Evolutionary conservation across 441 rosid species (phyloP).

Genomic region (Mallotus repandus): DNA sequence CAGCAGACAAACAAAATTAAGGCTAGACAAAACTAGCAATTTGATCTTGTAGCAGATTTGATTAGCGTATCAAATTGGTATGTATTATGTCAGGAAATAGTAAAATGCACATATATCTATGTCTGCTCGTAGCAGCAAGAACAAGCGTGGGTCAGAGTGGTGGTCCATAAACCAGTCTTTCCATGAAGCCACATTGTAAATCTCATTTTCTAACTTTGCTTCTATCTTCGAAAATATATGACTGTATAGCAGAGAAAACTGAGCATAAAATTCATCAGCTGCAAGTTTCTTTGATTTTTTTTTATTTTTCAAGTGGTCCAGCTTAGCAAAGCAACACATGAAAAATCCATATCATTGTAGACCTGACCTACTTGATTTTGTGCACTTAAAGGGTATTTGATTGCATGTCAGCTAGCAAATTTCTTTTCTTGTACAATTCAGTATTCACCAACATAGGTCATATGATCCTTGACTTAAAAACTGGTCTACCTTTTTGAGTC

Average conservation of each 20-base stretch:
- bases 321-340: not conserved
- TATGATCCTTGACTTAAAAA: not conserved
- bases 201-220: constrained; percentile 1
- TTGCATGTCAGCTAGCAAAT: not conserved
- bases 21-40: no score
- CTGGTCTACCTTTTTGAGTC: not conserved
- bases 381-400: not conserved
- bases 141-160: not conserved
- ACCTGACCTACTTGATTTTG: not conserved
- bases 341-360: not conserved
- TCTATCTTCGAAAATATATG: not conserved
- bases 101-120: not conserved
- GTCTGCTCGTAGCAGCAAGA: not conserved
- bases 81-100: not conserved
- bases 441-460: not conserved
- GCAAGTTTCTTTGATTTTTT: no score
- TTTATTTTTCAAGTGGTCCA: not conserved
- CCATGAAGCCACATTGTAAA: not conserved
- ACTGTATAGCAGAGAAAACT: not conserved
- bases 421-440: not conserved
- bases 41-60: not conserved
- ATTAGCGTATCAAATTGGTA: not conserved
- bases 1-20: no score
- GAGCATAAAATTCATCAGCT: not conserved
- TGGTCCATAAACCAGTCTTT: not conserved